Conservation (phyloP, 768 basidiomycete genomes). For the Tricholoma sp. region DNA sequence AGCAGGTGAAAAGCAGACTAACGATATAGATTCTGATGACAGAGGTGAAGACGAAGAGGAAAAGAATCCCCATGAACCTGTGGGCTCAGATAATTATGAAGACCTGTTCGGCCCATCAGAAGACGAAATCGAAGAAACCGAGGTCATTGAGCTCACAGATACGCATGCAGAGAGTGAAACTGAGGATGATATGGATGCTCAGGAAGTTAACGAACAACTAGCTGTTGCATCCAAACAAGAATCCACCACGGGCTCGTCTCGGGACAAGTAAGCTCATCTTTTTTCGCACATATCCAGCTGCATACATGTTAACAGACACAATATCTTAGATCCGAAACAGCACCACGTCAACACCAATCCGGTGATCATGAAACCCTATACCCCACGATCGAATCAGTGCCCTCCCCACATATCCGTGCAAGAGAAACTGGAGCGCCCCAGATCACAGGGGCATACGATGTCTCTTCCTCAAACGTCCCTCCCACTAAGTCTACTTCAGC, state of each 20-base stretch:
- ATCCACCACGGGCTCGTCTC: neutral
- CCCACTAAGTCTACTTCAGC: neutral
- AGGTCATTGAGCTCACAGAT: neutral
- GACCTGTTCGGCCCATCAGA: neutral
- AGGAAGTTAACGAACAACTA: neutral
- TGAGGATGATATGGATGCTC: neutral
- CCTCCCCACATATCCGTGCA: neutral
- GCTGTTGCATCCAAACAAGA: neutral
- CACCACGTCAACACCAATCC: neutral
- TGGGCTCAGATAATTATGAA: constrained; percentile 1
- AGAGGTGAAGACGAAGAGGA: neutral
- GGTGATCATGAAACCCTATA: neutral
- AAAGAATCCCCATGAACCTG: neutral
- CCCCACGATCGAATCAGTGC: constrained; percentile 7
- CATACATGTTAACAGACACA: neutral
- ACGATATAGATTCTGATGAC: neutral
- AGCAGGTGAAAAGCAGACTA: neutral
- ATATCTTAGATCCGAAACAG: neutral
- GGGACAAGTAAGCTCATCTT: neutral
- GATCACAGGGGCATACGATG: neutral
- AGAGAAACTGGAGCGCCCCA: neutral
- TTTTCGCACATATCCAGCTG: neutral
- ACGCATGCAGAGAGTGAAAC: neutral
- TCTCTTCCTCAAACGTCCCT: neutral
- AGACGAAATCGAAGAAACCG: neutral